Conservation (phyloP, 768 basidiomycete genomes). For the Suillus variegatus region DNA sequence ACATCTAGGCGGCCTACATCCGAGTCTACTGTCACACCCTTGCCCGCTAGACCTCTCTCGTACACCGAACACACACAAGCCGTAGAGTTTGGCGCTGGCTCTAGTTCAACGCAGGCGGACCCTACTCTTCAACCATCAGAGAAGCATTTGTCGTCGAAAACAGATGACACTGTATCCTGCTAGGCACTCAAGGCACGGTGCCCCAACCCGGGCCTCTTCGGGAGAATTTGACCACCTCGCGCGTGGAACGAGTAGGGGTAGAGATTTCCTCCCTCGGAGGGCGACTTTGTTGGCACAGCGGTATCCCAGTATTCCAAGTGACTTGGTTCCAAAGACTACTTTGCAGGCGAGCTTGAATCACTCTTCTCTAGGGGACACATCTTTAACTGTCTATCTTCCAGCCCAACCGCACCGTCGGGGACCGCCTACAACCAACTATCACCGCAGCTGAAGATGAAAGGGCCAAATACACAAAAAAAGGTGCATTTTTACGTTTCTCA, state of each 20-base stretch:
- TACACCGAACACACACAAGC: not conserved
- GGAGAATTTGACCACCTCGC: not conserved
- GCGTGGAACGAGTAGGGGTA: not conserved
- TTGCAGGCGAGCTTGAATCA: not conserved
- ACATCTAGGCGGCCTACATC: not conserved
- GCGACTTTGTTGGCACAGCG: not conserved
- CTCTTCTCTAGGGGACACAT: not conserved
- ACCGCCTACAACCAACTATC: constrained; percentile 53
- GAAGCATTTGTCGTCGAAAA: not conserved
- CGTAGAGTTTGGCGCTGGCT: not conserved
- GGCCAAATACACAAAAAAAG: constrained; percentile 45
- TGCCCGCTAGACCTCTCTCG: not conserved
- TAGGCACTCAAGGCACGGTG: not conserved
- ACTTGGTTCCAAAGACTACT: not conserved
- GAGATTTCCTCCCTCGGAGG: not conserved
- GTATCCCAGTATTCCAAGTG: not conserved
- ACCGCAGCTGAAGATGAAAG: constrained; percentile 43
- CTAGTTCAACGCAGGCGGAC: not conserved
- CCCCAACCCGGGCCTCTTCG: not conserved
- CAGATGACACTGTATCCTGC: not conserved
- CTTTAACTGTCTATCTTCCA: not conserved
- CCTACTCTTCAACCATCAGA: not conserved
- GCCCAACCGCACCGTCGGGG: constrained; percentile 34
- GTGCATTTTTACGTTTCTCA: constrained; percentile 13
- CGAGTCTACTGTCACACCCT: not conserved